A percentile compares a stretch with the other conserved stretches of the same genome.
phyloP scores from a whole-genome alignment of 1,284 basidiomycete genomes.

The Cryptococcus floricola region DNA sequence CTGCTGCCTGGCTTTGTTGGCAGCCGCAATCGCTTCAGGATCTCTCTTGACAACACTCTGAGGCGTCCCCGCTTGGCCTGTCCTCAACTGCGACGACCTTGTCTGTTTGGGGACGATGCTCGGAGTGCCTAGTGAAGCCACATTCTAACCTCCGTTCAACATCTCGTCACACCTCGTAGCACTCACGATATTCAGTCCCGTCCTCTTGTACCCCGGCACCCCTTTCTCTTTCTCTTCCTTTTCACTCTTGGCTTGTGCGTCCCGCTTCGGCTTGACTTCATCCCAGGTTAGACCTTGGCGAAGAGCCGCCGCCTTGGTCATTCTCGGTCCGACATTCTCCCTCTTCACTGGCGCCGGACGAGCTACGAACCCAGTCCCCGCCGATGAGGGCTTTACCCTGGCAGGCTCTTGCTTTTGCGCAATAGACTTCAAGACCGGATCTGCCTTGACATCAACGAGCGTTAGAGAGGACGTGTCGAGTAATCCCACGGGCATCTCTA shows the following conservation, averaged over 20 bases:
- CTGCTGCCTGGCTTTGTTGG: conserved; percentile 24
- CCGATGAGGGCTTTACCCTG: not conserved
- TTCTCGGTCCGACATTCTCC: conserved; percentile 26
- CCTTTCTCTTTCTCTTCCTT: conserved; percentile 4
- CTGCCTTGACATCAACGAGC: conserved; percentile 13
- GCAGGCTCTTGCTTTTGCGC: conserved; percentile 4
- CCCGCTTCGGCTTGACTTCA: conserved; percentile 8
- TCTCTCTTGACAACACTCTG: not conserved
- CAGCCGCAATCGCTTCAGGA: not conserved
- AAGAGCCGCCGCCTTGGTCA: conserved; percentile 35
- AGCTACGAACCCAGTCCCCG: conserved; percentile 22
- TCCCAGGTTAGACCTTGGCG: conserved; percentile 34
- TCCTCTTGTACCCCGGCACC: conserved; percentile 32
- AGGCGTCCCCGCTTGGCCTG: conserved; percentile 5
- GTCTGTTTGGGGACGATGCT: conserved; percentile 23
- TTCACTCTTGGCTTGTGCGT: not conserved
- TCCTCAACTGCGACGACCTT: conserved; percentile 26
- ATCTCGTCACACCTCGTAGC: not conserved
- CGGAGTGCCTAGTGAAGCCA: conserved; percentile 29
- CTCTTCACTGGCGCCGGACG: conserved; percentile 24
- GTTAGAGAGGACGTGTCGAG: conserved; percentile 11
- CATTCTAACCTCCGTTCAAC: conserved; percentile 13
- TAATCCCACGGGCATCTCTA: not conserved
- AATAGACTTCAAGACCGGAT: conserved; percentile 21
- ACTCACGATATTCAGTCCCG: conserved; percentile 26